A percentile compares a stretch with the other conserved stretches of the same genome.
phyloP scores from a whole-genome alignment of 805 yeast species.

The Jamesozyma hellenica region DNA sequence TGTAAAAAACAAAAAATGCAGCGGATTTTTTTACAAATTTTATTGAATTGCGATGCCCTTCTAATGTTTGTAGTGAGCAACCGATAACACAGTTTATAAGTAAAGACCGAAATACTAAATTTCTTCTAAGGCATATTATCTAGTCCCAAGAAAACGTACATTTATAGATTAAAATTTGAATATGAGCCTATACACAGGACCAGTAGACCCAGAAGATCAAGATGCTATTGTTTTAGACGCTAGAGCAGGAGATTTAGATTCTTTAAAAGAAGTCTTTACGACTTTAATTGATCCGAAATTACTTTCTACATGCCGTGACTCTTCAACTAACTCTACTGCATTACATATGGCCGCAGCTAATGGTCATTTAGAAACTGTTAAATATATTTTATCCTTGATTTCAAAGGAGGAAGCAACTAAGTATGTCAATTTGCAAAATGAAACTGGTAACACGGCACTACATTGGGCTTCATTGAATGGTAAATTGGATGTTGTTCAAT shows the following conservation, averaged over 20 bases:
- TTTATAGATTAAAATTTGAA: too few relatives aligned
- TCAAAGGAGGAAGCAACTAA: slow-evolving; percentile 34
- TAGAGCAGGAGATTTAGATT: slow-evolving; percentile 77
- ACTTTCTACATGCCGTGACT: slow-evolving; percentile 46
- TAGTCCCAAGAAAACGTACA: too few relatives aligned
- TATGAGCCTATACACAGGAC: slow-evolving; percentile 26
- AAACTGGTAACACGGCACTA: slow-evolving; percentile 83
- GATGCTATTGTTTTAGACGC: slow-evolving; percentile 77
- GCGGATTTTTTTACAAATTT: too few relatives aligned
- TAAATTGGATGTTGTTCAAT: slow-evolving; percentile 57
- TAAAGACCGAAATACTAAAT: too few relatives aligned
- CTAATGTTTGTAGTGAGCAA: too few relatives aligned
- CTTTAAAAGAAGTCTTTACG: slow-evolving; percentile 56
- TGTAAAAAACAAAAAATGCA: too few relatives aligned
- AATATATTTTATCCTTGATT: slow-evolving; percentile 44
- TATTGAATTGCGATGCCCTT: too few relatives aligned
- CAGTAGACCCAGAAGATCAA: slow-evolving; percentile 59
- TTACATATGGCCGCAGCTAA: slow-evolving; percentile 95
- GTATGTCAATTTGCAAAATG: slow-evolving; percentile 48
- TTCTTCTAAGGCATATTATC: too few relatives aligned
- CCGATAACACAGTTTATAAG: too few relatives aligned
- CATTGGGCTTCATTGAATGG: slow-evolving; percentile 97
- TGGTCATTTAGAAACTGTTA: slow-evolving; percentile 67
- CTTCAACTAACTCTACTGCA: slow-evolving; percentile 57
- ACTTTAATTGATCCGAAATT: slow-evolving; percentile 40